These are phyloP conservation scores for Xerocomus brunneocitrinus DNA, from an alignment of 768 basidiomycete species.

Conservation along the genomic window DNA sequence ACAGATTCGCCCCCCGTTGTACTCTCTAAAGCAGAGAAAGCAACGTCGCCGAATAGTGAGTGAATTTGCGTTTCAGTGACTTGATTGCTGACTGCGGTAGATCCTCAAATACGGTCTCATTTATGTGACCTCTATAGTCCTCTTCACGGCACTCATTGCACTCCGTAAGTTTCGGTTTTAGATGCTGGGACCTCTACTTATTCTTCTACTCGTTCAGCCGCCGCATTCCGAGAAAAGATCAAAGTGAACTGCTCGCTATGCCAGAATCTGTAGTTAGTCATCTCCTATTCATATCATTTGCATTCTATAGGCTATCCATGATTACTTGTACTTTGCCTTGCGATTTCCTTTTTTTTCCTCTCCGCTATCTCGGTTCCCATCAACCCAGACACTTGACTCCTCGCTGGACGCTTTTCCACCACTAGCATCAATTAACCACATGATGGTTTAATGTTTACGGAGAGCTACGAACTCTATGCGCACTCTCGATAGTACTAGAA, in stretches of 20 bases:
- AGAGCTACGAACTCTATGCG: constrained; percentile 20
- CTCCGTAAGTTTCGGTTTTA: constrained; percentile 55
- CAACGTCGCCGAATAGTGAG: constrained; percentile 88
- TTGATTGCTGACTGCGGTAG: constrained; percentile 34
- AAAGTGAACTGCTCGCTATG: constrained; percentile 64
- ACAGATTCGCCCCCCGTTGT: constrained; percentile 89
- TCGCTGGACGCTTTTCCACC: constrained; percentile 12
- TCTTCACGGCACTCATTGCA: constrained; percentile 74
- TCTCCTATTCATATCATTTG: constrained; percentile 22
- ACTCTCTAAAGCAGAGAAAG: constrained; percentile 82
- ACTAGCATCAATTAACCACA: constrained; percentile 10
- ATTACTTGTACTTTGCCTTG: constrained; percentile 25
- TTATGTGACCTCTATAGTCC: constrained; percentile 61
- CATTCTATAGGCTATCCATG: constrained; percentile 29
- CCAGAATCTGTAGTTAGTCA: constrained; percentile 54
- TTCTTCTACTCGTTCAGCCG: constrained; percentile 38
- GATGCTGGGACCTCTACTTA: constrained; percentile 7
- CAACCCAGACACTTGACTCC: constrained; percentile 10
- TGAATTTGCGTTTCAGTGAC: constrained; percentile 9
- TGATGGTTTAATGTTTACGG: constrained; percentile 18
- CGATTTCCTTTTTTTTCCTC: background rate
- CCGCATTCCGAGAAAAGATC: constrained; percentile 55
- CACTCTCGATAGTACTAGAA: background rate
- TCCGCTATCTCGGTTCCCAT: background rate
- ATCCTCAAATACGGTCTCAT: constrained; percentile 80